Conservation (phyloP, 164 flowering plant species). For the Nymphaea colorata region DNA sequence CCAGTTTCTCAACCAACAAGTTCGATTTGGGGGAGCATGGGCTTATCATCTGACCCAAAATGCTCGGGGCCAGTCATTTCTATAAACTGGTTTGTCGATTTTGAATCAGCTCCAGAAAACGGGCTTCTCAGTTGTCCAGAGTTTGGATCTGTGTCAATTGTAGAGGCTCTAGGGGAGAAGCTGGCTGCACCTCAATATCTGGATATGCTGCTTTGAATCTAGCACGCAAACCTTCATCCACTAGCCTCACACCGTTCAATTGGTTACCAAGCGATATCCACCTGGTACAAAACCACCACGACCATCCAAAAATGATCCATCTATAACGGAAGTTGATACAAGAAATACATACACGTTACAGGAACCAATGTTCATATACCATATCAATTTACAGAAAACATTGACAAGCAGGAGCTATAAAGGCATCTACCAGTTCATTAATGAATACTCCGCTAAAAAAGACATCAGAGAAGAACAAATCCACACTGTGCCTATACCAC, state of each 20-base stretch:
- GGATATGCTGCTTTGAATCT: conserved; percentile 98
- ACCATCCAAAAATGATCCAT: background rate
- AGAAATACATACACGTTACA: no score
- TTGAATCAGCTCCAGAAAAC: conserved; percentile 34
- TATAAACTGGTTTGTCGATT: conserved; percentile 20
- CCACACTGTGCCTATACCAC: no score
- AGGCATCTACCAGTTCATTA: no score
- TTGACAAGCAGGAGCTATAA: no score
- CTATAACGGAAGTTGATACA: background rate
- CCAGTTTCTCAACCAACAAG: conserved; percentile 19
- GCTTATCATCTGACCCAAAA: conserved; percentile 36
- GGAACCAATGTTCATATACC: no score
- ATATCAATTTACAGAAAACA: no score
- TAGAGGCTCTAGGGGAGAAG: conserved; percentile 77
- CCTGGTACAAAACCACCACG: conserved; percentile 19
- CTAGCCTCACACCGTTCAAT: conserved; percentile 63
- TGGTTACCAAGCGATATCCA: conserved; percentile 99
- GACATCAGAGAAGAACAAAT: no score
- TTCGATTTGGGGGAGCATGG: conserved; percentile 32
- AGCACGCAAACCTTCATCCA: conserved; percentile 90
- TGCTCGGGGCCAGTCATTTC: conserved; percentile 26
- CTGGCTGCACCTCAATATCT: conserved; percentile 84
- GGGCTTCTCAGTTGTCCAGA: conserved; percentile 36
- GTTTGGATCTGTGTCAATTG: conserved; percentile 61
- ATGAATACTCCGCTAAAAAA: no score